Conservation (phyloP, 2,329 filamentous ascomycete species). For the Colletotrichum sp. region DNA sequence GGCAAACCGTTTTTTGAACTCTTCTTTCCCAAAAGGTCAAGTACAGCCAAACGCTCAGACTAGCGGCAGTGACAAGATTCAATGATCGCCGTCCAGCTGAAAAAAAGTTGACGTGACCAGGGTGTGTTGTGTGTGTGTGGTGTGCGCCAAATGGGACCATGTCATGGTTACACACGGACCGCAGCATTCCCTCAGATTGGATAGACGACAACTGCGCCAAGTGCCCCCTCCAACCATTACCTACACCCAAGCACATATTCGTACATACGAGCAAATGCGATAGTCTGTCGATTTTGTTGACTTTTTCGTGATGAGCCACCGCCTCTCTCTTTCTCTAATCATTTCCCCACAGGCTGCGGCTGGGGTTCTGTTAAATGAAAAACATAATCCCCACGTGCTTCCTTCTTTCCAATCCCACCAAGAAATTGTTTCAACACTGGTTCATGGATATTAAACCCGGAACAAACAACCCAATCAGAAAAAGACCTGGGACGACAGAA, state of each 20-base stretch:
- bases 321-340: not conserved
- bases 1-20: not conserved
- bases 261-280: not conserved
- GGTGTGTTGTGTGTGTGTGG: not conserved
- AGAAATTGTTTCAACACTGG: not conserved
- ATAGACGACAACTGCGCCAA: not conserved
- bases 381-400: not conserved
- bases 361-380: not conserved
- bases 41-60: not conserved
- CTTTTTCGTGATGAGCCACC: constrained; percentile 4
- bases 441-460: not conserved
- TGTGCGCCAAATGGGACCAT: not conserved
- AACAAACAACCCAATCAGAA: not conserved
- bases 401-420: not conserved
- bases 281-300: constrained; percentile 5
- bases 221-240: not conserved
- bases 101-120: not conserved
- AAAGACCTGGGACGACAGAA: not conserved
- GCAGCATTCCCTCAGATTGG: not conserved
- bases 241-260: not conserved
- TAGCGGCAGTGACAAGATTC: not conserved
- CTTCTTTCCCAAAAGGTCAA: not conserved
- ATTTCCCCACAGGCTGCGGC: not conserved
- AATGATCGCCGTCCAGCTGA: not conserved
- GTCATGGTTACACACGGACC: not conserved